Conservation (phyloP, 1,284 basidiomycete genomes). For the Pseudozyma sp. region DNA sequence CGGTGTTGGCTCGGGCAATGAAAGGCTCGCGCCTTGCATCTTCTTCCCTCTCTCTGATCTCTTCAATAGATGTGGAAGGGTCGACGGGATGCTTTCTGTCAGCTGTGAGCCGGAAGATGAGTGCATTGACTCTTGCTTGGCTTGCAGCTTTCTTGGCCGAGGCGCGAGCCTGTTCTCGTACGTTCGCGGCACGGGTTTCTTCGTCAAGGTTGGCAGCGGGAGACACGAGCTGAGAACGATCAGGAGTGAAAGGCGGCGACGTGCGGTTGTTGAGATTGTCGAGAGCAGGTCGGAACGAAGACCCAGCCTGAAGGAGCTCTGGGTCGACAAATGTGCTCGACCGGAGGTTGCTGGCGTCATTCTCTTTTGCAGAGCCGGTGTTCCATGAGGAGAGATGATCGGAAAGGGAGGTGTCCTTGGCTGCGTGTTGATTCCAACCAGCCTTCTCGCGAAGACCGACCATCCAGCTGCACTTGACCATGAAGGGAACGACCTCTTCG, state of each 20-base stretch:
- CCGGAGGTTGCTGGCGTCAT: slow-evolving; percentile 8
- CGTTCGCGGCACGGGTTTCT: slow-evolving; percentile 1
- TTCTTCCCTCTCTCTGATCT: slow-evolving; percentile 38
- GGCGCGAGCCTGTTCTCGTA: slow-evolving; percentile 13
- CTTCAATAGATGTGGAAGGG: slow-evolving; percentile 31
- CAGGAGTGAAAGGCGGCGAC: slow-evolving; percentile 41
- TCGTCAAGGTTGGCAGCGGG: slow-evolving; percentile 16
- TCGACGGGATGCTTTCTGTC: slow-evolving; percentile 43
- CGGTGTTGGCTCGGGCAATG: slow-evolving; percentile 83
- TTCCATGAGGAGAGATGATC: slow-evolving; percentile 23
- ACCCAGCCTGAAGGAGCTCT: slow-evolving; percentile 35
- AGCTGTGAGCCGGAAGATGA: slow-evolving; percentile 42
- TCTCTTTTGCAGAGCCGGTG: slow-evolving; percentile 16
- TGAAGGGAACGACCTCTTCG: slow-evolving; percentile 64
- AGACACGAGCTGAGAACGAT: slow-evolving; percentile 25
- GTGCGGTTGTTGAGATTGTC: slow-evolving; percentile 24
- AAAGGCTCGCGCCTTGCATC: slow-evolving; percentile 71
- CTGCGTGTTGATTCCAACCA: slow-evolving; percentile 43
- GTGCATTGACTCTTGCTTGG: slow-evolving; percentile 36
- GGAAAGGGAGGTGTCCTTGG: slow-evolving; percentile 6
- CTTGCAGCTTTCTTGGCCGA: slow-evolving; percentile 24
- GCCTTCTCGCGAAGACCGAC: slow-evolving; percentile 59
- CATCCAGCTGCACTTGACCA: slow-evolving; percentile 65
- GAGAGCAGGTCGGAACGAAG: slow-evolving; percentile 18
- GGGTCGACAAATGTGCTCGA: slow-evolving; percentile 47